Percentiles rank a stretch among this genome's conserved stretches.
These are phyloP conservation scores for Annulohypoxylon moriforme DNA, from an alignment of 495 filamentous ascomycete species.

Conservation along the genomic window DNA sequence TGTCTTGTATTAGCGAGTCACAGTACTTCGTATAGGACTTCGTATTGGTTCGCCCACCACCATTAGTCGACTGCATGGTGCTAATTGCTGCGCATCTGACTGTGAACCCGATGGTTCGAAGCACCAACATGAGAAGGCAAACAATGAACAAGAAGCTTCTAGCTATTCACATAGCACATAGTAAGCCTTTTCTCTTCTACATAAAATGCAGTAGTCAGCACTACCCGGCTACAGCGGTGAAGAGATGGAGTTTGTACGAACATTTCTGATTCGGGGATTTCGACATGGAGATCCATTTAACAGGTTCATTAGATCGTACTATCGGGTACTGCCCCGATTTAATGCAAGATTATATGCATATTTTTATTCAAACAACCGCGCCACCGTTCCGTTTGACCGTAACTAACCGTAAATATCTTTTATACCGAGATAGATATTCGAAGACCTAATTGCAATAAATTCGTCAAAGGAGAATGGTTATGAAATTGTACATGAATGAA, in stretches of 20 bases:
- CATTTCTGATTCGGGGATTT: slow-evolving; percentile 6
- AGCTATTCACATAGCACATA: slow-evolving; percentile 8
- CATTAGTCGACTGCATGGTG: slow-evolving; percentile 35
- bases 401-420: slow-evolving; percentile 1
- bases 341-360: slow-evolving; percentile 17
- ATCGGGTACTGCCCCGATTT: slow-evolving; percentile 6
- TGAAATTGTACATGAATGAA: no score
- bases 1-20: slow-evolving; percentile 25
- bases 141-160: neutral
- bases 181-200: slow-evolving; percentile 13
- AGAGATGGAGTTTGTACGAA: slow-evolving; percentile 2
- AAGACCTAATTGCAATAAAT: no score
- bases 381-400: neutral
- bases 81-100: slow-evolving; percentile 33
- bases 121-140: neutral
- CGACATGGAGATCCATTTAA: slow-evolving; percentile 8
- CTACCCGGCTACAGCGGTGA: slow-evolving; percentile 26
- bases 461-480: no score
- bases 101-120: neutral
- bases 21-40: slow-evolving; percentile 41
- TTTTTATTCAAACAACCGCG: neutral
- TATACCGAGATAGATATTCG: no score
- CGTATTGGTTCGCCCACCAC: slow-evolving; percentile 39
- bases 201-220: slow-evolving; percentile 22
- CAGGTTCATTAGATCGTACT: slow-evolving; percentile 1